phyloP scores from a whole-genome alignment of 352 stramenopile genomes.

The Globisporangium camurandrum region DNA sequence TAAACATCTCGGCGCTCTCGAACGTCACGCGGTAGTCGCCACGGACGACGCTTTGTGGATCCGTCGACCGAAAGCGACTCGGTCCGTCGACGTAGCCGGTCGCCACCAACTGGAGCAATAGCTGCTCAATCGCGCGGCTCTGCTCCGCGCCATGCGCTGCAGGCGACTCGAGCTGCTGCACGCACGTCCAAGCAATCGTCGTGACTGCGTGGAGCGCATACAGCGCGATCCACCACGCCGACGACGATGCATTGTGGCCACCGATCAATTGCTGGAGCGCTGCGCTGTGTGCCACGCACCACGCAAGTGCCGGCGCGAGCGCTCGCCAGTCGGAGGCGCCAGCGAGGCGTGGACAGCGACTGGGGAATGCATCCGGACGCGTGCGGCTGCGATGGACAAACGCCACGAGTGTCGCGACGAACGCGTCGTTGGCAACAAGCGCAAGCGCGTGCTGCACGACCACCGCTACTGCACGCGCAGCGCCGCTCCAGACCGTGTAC shows the following conservation, averaged over 20 bases:
- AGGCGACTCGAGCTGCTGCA: constrained; percentile 2
- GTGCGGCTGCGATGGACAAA: not conserved
- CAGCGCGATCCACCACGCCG: constrained; percentile 7
- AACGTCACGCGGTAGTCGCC: constrained; percentile 10
- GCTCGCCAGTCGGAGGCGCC: constrained; percentile 3
- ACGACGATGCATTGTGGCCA: not conserved
- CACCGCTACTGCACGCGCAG: constrained; percentile 2
- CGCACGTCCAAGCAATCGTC: not conserved
- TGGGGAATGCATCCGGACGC: not conserved
- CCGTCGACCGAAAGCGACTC: constrained; percentile 3
- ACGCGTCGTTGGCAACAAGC: constrained; percentile 3
- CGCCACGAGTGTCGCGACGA: constrained; percentile 1
- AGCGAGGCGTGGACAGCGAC: not conserved
- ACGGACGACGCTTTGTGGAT: not conserved
- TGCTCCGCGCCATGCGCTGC: constrained; percentile 8
- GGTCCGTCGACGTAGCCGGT: constrained; percentile 9
- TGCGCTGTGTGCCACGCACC: constrained; percentile 2
- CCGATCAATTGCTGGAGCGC: constrained; percentile 1
- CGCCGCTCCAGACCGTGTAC: constrained; percentile 7
- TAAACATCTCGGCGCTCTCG: constrained; percentile 11
- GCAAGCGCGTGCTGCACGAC: constrained; percentile 4
- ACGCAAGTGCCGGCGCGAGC: not conserved
- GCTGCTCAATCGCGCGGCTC: constrained; percentile 11
- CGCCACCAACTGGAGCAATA: constrained; percentile 7
- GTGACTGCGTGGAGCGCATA: constrained; percentile 5